A percentile compares a stretch with the other conserved stretches of the same genome.
These are phyloP conservation scores for Penicillium paradoxum DNA, from an alignment of 495 filamentous ascomycete genomes.

Conservation along the genomic window DNA sequence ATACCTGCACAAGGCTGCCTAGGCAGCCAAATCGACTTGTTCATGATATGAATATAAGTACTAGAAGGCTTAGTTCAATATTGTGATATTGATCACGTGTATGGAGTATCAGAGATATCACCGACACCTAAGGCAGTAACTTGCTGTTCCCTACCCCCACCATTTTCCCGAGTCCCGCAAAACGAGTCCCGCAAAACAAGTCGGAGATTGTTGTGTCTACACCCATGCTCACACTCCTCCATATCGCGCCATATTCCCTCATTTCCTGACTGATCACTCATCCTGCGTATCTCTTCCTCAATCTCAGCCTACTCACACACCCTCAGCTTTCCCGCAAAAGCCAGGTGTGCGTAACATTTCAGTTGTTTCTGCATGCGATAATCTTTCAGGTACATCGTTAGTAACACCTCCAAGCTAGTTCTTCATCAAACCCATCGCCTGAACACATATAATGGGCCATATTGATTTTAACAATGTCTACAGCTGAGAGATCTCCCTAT, in stretches of 20 bases:
- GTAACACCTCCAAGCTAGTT: neutral
- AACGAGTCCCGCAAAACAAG: constrained; percentile 7
- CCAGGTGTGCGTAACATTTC: neutral
- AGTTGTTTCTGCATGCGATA: neutral
- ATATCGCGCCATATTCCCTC: neutral
- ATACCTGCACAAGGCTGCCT: too few relatives aligned
- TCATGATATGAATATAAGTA: too few relatives aligned
- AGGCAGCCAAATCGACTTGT: too few relatives aligned
- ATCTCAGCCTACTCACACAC: neutral
- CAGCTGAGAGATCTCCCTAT: neutral
- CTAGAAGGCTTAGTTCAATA: too few relatives aligned
- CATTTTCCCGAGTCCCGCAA: constrained; percentile 25
- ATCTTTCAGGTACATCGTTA: neutral
- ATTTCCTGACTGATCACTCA: neutral
- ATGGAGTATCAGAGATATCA: too few relatives aligned
- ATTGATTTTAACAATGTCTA: neutral
- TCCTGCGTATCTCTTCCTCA: neutral
- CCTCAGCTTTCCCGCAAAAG: neutral
- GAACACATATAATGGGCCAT: neutral
- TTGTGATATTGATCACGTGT: too few relatives aligned
- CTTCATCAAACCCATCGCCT: neutral
- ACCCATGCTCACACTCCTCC: neutral
- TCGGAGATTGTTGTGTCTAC: neutral
- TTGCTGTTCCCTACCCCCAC: constrained; percentile 10
- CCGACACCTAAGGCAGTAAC: constrained; percentile 13